A percentile compares a stretch with the other conserved stretches of the same genome.
phyloP scores from a whole-genome alignment of 1,284 basidiomycete species.

The Ceratobasidium sp. region DNA sequence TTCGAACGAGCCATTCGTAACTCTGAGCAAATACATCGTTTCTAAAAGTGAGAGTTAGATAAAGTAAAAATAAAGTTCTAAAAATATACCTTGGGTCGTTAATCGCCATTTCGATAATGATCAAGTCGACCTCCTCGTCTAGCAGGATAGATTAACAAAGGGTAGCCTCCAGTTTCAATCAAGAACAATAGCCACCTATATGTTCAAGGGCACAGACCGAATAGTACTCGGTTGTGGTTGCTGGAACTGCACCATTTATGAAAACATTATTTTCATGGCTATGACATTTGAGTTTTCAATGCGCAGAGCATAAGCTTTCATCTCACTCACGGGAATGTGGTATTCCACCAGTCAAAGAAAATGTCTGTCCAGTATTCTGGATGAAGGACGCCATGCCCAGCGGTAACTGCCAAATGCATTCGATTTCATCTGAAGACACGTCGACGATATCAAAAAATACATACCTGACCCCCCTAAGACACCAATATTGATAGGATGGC shows the following conservation, averaged over 20 bases:
- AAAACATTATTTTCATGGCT: conserved; percentile 37
- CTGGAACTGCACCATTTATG: conserved; percentile 43
- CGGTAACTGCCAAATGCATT: conserved; percentile 35
- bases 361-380: conserved; percentile 39
- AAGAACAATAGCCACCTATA: conserved; percentile 25
- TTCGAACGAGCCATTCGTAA: conserved; percentile 43
- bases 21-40: conserved; percentile 38
- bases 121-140: conserved; percentile 42
- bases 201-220: conserved; percentile 43
- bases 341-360: conserved; percentile 41
- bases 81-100: conserved; percentile 42
- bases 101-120: conserved; percentile 43
- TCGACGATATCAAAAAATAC: background rate
- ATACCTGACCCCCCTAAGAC: conserved; percentile 42
- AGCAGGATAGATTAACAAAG: background rate
- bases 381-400: conserved; percentile 41
- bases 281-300: background rate
- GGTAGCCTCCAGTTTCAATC: background rate
- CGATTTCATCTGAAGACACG: background rate
- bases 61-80: background rate
- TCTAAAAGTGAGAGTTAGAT: conserved; percentile 22
- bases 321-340: conserved; percentile 39
- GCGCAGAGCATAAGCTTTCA: background rate
- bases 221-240: conserved; percentile 42
- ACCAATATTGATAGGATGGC: conserved; percentile 42